Evolutionary conservation across 2,329 filamentous ascomycete genomes (phyloP).

Genomic region (Monilinia laxa): DNA sequence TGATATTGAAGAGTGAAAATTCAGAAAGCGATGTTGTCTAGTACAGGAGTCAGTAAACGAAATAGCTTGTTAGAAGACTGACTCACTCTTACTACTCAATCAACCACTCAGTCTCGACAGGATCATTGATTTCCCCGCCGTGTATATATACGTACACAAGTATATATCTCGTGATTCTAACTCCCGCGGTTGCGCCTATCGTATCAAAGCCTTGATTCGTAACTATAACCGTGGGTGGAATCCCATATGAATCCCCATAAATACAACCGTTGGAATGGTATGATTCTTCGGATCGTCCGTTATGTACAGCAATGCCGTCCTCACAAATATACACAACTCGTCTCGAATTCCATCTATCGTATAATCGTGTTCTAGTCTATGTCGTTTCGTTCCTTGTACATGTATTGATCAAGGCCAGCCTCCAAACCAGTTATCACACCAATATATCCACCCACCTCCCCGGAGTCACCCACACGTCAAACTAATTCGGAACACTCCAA

Average conservation of each 20-base stretch:
- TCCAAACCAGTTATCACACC: background rate
- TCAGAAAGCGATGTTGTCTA: background rate
- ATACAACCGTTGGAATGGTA: background rate
- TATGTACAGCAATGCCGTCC: background rate
- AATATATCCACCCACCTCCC: background rate
- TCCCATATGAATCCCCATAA: background rate
- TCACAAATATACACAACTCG: background rate
- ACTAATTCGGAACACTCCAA: background rate
- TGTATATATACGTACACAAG: background rate
- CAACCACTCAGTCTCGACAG: background rate
- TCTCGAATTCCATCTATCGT: conserved; percentile 6
- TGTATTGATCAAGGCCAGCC: background rate
- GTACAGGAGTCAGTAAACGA: background rate
- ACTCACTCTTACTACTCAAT: background rate
- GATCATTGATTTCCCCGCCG: background rate
- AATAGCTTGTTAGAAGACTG: conserved; percentile 2
- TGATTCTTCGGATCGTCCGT: background rate
- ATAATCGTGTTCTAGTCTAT: background rate
- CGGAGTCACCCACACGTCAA: conserved; percentile 9
- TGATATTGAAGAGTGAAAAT: background rate
- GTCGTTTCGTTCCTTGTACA: background rate
- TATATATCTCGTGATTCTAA: background rate
- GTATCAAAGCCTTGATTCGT: background rate
- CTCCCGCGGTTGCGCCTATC: background rate
- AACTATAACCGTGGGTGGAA: background rate